A percentile compares a stretch with the other conserved stretches of the same genome.
These are phyloP conservation scores for Lentinula edodes DNA, from an alignment of 768 basidiomycete genomes.

Conservation along the genomic window DNA sequence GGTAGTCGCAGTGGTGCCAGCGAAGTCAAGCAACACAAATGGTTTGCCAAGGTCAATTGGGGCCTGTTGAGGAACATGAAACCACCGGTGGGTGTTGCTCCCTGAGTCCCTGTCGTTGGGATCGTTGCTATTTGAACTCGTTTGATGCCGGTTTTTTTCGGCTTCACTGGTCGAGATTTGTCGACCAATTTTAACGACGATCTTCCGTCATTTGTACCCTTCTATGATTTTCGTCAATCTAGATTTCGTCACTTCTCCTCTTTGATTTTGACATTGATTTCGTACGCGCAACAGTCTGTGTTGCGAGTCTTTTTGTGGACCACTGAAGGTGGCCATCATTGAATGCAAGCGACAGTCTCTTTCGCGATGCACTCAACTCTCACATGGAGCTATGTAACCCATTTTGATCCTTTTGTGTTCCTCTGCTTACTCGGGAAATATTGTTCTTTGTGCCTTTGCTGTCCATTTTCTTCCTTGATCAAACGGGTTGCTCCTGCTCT, in stretches of 20 bases:
- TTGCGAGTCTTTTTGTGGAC: background rate
- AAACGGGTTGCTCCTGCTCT: background rate
- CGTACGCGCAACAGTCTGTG: background rate
- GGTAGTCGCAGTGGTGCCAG: constrained; percentile 94
- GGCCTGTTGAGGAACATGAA: constrained; percentile 87
- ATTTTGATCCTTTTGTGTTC: background rate
- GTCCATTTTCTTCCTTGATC: background rate
- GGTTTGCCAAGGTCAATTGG: constrained; percentile 97
- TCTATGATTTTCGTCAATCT: constrained; percentile 7
- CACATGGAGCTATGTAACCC: background rate
- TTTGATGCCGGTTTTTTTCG: constrained; percentile 1
- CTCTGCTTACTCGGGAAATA: background rate
- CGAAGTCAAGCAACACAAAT: constrained; percentile 98
- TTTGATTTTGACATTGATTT: background rate
- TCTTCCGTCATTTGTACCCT: constrained; percentile 1
- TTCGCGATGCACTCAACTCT: background rate
- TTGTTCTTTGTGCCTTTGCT: background rate
- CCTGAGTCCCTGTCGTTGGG: too few species aligned
- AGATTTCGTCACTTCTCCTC: background rate
- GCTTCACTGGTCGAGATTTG: background rate
- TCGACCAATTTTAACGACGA: background rate
- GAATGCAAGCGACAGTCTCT: background rate
- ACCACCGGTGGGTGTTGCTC: constrained; percentile 70
- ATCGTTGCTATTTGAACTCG: background rate
- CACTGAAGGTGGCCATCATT: background rate